Evolutionary conservation across 257 asterid species (phyloP).

Genomic region (Nicotiana sylvestris): DNA sequence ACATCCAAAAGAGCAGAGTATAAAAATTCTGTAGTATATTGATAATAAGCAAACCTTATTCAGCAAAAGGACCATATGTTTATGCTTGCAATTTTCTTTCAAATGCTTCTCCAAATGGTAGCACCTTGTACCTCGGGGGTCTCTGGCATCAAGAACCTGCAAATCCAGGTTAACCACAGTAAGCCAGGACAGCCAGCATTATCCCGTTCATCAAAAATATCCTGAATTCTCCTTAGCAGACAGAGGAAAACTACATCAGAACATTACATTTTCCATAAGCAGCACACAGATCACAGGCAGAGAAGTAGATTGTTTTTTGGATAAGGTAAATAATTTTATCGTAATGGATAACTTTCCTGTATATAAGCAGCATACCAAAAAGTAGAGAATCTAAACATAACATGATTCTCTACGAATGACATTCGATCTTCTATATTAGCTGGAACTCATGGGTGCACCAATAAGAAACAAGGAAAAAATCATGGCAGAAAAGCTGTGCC

Average conservation of each 20-base stretch:
- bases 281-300: neutral
- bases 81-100: conserved; percentile 88
- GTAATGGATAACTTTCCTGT: neutral
- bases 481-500: neutral
- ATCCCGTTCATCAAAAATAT: neutral
- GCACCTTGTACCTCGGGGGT: conserved; percentile 97
- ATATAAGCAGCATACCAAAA: neutral
- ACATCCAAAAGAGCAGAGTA: neutral
- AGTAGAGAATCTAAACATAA: neutral
- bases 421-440: neutral
- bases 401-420: neutral
- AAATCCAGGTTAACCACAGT: conserved; percentile 10
- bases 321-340: neutral
- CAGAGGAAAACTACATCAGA: conserved; percentile 2
- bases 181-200: neutral
- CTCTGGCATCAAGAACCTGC: conserved; percentile 96
- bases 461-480: neutral
- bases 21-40: neutral
- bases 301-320: neutral
- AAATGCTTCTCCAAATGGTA: conserved; percentile 93
- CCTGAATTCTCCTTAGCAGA: neutral
- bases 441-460: neutral
- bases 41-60: conserved; percentile 55
- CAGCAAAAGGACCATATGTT: conserved; percentile 80
- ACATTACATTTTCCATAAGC: neutral